A percentile compares a stretch with the other conserved stretches of the same genome.
These are phyloP conservation scores for Geosmithia putterillii DNA, from an alignment of 2,329 filamentous ascomycete genomes.

Conservation along the genomic window DNA sequence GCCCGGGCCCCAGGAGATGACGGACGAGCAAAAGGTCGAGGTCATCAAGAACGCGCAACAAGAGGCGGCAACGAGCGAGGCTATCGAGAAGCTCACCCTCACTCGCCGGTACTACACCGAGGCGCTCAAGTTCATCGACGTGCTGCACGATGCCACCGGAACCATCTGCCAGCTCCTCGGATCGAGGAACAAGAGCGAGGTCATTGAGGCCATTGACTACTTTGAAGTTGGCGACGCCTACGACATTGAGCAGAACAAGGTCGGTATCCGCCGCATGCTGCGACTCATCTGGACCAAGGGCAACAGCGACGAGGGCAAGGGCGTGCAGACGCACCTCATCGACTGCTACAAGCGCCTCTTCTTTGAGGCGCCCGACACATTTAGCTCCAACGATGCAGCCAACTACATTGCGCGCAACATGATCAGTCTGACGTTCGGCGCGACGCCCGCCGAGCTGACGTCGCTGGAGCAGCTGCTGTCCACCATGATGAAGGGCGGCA, in stretches of 20 bases:
- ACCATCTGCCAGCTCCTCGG: conserved; percentile 79
- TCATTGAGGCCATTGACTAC: conserved; percentile 98
- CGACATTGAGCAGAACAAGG: conserved; percentile 85
- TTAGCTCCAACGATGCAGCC: conserved; percentile 78
- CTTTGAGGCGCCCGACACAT: conserved; percentile 86
- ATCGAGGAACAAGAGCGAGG: conserved; percentile 94
- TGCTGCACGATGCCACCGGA: conserved; percentile 70
- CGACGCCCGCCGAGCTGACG: conserved; percentile 86
- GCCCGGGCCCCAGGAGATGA: conserved; percentile 47
- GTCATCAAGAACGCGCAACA: conserved; percentile 70
- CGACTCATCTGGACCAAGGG: conserved; percentile 98
- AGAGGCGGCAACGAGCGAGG: conserved; percentile 79
- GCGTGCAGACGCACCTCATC: conserved; percentile 90
- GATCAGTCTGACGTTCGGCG: conserved; percentile 96
- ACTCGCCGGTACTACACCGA: conserved; percentile 89
- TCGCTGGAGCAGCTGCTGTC: conserved; percentile 89
- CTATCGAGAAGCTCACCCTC: conserved; percentile 75
- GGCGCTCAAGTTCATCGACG: conserved; percentile 85
- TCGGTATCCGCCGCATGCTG: conserved; percentile 89
- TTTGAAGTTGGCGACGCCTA: conserved; percentile 93
- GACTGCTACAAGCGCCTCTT: conserved; percentile 94
- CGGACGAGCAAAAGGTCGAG: conserved; percentile 63
- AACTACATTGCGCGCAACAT: conserved; percentile 97
- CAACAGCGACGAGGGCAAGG: conserved; percentile 97
- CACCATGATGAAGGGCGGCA: conserved; percentile 93